Percentiles rank a stretch among this genome's conserved stretches.
Conservation (phyloP, 1,284 basidiomycete genomes). For the Tylopilus orsonianus region DNA sequence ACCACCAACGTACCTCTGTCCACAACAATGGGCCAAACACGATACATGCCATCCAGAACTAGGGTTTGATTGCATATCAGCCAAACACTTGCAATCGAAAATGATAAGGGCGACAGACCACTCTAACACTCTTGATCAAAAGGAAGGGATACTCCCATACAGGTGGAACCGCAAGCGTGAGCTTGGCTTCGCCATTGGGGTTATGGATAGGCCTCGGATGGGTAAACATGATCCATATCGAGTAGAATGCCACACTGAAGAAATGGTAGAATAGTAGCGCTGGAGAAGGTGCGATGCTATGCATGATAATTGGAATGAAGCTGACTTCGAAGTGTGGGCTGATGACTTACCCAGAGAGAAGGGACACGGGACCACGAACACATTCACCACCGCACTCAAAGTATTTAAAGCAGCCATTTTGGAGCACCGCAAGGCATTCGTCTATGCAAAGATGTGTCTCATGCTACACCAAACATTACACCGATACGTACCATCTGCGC, state of each 20-base stretch:
- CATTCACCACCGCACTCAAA: constrained; percentile 94
- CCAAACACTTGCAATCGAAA: constrained; percentile 3
- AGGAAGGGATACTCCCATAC: constrained; percentile 47
- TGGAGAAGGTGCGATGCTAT: constrained; percentile 72
- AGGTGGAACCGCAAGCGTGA: constrained; percentile 28
- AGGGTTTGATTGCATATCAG: constrained; percentile 10
- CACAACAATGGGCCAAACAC: constrained; percentile 86
- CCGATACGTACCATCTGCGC: constrained; percentile 70
- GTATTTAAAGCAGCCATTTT: constrained; percentile 96
- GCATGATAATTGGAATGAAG: constrained; percentile 16
- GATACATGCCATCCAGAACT: constrained; percentile 87
- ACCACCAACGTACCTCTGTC: constrained; percentile 74
- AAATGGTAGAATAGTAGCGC: constrained; percentile 87
- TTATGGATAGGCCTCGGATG: constrained; percentile 46
- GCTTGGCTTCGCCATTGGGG: constrained; percentile 12
- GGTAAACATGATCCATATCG: constrained; percentile 84
- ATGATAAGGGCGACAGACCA: constrained; percentile 30
- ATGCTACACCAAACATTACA: not conserved
- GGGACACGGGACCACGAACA: constrained; percentile 83
- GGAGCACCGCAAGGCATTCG: constrained; percentile 77
- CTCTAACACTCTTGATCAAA: constrained; percentile 41
- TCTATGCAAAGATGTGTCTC: constrained; percentile 44
- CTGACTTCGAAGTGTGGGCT: not conserved
- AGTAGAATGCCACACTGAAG: constrained; percentile 93
- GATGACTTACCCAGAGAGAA: constrained; percentile 73